Conservation (phyloP, 306 rosid genomes). For the Citrullus mucosospermus region DNA sequence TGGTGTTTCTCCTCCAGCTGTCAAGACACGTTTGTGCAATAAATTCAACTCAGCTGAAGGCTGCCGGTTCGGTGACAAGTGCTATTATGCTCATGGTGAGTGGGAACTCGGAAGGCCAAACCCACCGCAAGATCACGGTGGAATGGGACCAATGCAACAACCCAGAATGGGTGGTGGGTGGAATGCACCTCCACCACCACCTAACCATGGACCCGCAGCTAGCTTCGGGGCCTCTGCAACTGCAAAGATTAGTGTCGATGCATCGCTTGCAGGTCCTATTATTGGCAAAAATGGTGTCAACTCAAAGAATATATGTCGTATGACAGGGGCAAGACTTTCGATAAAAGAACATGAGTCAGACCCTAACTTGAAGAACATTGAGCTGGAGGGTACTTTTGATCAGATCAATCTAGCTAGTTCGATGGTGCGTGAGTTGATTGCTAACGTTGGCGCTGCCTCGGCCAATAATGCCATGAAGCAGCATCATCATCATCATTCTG, state of each 20-base stretch:
- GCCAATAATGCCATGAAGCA: constrained; percentile 31
- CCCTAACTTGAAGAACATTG: constrained; percentile 60
- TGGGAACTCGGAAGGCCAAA: constrained; percentile 81
- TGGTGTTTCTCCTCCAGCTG: constrained; percentile 60
- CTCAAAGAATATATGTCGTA: constrained; percentile 70
- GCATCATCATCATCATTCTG: constrained; percentile 2
- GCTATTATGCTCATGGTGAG: constrained; percentile 66
- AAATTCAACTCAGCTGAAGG: constrained; percentile 70
- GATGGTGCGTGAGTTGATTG: constrained; percentile 73
- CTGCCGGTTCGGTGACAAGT: constrained; percentile 80
- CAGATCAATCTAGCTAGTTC: constrained; percentile 71
- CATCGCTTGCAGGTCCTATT: constrained; percentile 73
- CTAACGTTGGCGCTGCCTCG: constrained; percentile 39
- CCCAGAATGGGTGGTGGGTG: constrained; percentile 43
- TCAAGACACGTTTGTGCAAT: constrained; percentile 73
- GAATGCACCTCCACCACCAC: constrained; percentile 23
- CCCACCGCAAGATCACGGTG: constrained; percentile 39
- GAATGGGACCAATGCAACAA: constrained; percentile 27
- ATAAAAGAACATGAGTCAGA: constrained; percentile 67
- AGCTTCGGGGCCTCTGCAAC: constrained; percentile 75
- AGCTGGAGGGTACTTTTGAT: constrained; percentile 73
- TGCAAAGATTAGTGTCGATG: constrained; percentile 67
- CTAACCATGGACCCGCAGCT: constrained; percentile 42
- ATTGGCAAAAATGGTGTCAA: constrained; percentile 75
- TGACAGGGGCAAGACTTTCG: constrained; percentile 71